Percentiles rank a stretch among this genome's conserved stretches.
These are phyloP conservation scores for Firmiana major DNA, from an alignment of 345 rosid genomes.

Conservation along the genomic window DNA sequence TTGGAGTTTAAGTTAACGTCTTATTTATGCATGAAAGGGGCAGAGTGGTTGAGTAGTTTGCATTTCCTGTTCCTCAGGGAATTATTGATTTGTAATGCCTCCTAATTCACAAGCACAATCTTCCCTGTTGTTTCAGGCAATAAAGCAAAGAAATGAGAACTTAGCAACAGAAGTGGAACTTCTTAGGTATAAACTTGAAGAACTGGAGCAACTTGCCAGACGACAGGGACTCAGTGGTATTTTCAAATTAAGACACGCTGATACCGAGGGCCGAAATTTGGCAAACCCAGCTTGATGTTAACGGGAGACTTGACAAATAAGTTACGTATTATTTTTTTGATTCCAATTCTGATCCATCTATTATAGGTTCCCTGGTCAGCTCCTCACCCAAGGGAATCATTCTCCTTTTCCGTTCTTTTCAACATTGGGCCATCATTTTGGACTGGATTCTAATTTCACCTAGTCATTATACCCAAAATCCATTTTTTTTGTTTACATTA, in stretches of 20 bases:
- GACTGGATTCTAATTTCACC: constrained; percentile 11
- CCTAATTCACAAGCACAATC: background rate
- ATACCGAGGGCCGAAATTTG: constrained; percentile 21
- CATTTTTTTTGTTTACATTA: background rate
- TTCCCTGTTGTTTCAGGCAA: constrained; percentile 37
- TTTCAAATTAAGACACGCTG: constrained; percentile 45
- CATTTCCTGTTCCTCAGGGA: background rate
- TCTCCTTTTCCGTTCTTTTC: constrained; percentile 24
- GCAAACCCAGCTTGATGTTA: constrained; percentile 36
- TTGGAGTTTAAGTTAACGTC: background rate
- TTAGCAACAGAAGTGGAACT: constrained; percentile 52
- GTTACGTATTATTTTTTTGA: constrained; percentile 17
- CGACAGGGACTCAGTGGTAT: constrained; percentile 60
- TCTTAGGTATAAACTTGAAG: constrained; percentile 53
- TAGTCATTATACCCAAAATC: background rate
- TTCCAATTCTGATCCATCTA: constrained; percentile 18
- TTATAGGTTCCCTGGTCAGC: constrained; percentile 7
- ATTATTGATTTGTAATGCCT: background rate
- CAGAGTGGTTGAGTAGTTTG: background rate
- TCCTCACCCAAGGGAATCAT: constrained; percentile 11
- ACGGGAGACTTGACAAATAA: constrained; percentile 3
- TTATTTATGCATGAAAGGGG: background rate
- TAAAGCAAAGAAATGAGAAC: constrained; percentile 60
- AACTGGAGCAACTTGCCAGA: constrained; percentile 74
- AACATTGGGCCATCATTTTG: background rate